Evolutionary conservation across 208 protist species (phyloP).

Genomic region (Vickermania spadyakhi): DNA sequence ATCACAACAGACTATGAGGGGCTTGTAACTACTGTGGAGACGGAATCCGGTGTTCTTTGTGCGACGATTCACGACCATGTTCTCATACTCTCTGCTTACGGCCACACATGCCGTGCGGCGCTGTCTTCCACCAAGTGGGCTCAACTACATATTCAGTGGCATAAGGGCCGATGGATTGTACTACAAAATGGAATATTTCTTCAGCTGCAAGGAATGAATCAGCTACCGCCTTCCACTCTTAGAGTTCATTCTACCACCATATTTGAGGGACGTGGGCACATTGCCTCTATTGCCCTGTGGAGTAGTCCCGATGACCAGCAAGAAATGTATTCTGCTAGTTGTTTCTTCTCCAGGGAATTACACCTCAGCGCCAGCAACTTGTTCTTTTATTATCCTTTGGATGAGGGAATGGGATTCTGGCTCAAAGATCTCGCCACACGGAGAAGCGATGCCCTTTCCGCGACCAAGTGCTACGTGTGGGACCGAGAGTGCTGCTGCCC

Average conservation of each 20-base stretch:
- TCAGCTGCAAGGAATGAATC: not conserved
- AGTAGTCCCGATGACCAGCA: not conserved
- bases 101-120: not conserved
- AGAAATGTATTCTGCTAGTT: not conserved
- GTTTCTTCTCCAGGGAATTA: not conserved
- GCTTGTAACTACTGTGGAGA: not conserved
- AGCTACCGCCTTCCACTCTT: not conserved
- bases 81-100: not conserved
- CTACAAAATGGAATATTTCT: not conserved
- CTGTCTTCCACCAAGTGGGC: not conserved
- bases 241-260: not conserved
- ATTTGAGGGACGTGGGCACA: conserved; percentile 55
- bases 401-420: conserved; percentile 79
- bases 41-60: not conserved
- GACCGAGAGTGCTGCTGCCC: conserved; percentile 37
- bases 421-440: conserved; percentile 62
- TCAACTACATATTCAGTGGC: not conserved
- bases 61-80: not conserved
- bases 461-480: conserved; percentile 35
- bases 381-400: conserved; percentile 55
- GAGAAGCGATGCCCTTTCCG: conserved; percentile 26
- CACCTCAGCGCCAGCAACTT: not conserved
- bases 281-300: conserved; percentile 46
- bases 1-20: not conserved
- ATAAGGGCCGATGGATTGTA: not conserved